A percentile compares a stretch with the other conserved stretches of the same genome.
Conservation (phyloP, 139 green algal genomes). For the Tetraselmis striata region DNA sequence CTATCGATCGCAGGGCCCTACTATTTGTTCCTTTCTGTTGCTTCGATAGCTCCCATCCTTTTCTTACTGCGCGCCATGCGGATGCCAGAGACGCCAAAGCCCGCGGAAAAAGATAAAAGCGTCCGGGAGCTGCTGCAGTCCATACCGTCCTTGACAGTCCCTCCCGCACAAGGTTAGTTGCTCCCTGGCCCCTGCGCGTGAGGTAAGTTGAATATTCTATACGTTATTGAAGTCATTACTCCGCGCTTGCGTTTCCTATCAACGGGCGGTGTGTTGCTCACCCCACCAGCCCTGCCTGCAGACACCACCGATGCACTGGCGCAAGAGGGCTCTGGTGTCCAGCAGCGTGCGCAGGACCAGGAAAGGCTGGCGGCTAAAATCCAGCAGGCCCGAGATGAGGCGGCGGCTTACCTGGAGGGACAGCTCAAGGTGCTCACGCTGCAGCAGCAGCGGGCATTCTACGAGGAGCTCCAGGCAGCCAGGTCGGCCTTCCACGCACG, state of each 20-base stretch:
- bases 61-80: too few relatives aligned
- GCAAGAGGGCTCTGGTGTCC: neutral
- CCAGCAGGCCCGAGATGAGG: neutral
- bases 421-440: neutral
- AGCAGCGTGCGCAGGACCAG: neutral
- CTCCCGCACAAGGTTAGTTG: neutral
- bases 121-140: neutral
- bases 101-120: neutral
- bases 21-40: too few relatives aligned
- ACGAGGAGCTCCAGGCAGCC: neutral
- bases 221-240: too few relatives aligned
- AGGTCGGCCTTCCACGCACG: too few relatives aligned
- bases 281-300: too few relatives aligned
- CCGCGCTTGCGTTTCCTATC: too few relatives aligned
- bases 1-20: too few relatives aligned
- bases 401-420: neutral
- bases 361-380: neutral
- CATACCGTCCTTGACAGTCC: neutral
- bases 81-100: neutral
- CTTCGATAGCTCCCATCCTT: too few relatives aligned
- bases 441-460: neutral
- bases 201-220: too few relatives aligned
- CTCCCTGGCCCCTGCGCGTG: too few relatives aligned
- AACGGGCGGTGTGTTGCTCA: too few relatives aligned
- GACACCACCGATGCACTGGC: neutral